Evolutionary conservation across 2,329 filamentous ascomycete species (phyloP).

Genomic region (Ascochyta rabiei): DNA sequence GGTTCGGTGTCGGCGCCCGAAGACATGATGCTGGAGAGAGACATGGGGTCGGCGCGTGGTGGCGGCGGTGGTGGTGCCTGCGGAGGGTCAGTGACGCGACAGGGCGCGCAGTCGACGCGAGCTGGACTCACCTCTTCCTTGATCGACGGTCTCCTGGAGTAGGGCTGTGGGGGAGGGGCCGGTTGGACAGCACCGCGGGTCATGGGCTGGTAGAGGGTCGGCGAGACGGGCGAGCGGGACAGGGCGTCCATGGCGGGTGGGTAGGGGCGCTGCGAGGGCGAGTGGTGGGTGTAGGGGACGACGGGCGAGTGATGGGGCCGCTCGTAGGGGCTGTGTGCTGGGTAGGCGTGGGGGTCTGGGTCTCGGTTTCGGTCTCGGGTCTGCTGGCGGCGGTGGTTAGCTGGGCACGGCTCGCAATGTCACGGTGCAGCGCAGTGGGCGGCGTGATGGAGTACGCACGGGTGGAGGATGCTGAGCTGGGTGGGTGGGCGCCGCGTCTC

Average conservation of each 20-base stretch:
- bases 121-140: conserved; percentile 44
- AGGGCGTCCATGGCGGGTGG: conserved; percentile 43
- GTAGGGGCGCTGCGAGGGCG: conserved; percentile 43
- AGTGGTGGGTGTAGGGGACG: conserved; percentile 42
- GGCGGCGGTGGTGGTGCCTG: conserved; percentile 71
- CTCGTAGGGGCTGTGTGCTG: conserved; percentile 44
- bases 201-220: conserved; percentile 42
- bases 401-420: no score
- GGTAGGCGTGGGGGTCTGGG: conserved; percentile 43
- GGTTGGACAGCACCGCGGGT: conserved; percentile 46
- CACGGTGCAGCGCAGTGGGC: not conserved
- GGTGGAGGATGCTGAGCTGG: conserved; percentile 42
- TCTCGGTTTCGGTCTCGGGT: conserved; percentile 40
- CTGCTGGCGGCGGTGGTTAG: conserved; percentile 35
- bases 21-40: conserved; percentile 92
- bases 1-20: conserved; percentile 78
- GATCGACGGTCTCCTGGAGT: conserved; percentile 38
- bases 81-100: conserved; percentile 25
- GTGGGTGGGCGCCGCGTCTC: conserved; percentile 38
- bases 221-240: conserved; percentile 48
- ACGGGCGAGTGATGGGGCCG: conserved; percentile 48
- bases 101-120: conserved; percentile 1
- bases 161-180: conserved; percentile 40
- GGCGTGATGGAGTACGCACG: conserved; percentile 29
- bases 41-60: conserved; percentile 86